Base-by-base conservation (phyloP, 225 moss, liverwort and hornwort species). In the Pseudoscleropodium purum region DNA sequence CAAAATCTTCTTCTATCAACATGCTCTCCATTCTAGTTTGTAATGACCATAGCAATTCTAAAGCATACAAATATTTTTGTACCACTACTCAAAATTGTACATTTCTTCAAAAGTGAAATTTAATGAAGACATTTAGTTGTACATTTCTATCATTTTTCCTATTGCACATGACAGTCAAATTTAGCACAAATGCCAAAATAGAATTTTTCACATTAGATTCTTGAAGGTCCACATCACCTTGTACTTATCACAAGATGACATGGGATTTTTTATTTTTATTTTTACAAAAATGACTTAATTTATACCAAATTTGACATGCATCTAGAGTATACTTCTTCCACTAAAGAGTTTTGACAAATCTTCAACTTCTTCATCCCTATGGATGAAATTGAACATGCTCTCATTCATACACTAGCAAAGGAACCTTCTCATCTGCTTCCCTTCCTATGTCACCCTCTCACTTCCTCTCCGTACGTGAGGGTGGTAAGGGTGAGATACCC, bases 91-190 rank as follows among this genome's bases (percentile, higher is more conserved):
- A 13, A 19, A 76, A 34, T 21, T 34, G 2, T 2, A 23, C 4
- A 13, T 34, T 76, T 77, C 24, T 24, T 8, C 9, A 36, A 23
- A 23, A 23, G 2, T 3, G 5, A 77, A 34, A 54, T 77, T 36
- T 52, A 36, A 52, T 77, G 15, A 52, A 0, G 36, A 34, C 36
- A 77, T 23, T 14, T 21, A 23, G 3, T 2, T 23, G 1, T 23
- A 34, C 23, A 77, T 77, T 20, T 30, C 2, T 33, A 2, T 3
- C 76, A 76, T 76, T 31, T 51, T 75, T 31, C 2, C 7, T 47
- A 75, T 0, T 0, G 0, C 3, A 47, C 0, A 0, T 11, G 4
- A 75, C 0, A 17, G 4, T 74, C 4, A 74, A 0, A 75, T 47
- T 33, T 4, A 27, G 1, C 2, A 75, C 0, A 47, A 11, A 11